A percentile compares a stretch with the other conserved stretches of the same genome.
Evolutionary conservation across 805 yeast species (phyloP).

Genomic region (Candida ascalaphidarum): DNA sequence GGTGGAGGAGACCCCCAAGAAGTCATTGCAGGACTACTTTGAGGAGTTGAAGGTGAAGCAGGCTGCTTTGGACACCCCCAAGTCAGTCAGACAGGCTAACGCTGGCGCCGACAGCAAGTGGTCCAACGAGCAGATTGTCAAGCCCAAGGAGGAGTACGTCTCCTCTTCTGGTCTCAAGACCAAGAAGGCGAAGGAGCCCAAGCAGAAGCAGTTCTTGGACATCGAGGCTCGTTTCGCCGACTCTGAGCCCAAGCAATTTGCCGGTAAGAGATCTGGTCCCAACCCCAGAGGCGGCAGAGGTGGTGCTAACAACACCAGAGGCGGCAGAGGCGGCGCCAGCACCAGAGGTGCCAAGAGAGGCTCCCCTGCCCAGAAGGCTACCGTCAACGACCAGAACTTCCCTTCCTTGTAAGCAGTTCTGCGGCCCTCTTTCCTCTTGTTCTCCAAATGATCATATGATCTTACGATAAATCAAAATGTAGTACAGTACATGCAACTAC

Average conservation of each 20-base stretch:
- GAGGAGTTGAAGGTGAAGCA: slow-evolving; percentile 49
- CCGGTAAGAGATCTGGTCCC: no score
- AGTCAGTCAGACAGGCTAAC: slow-evolving; percentile 42
- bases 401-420: slow-evolving; percentile 54
- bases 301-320: slow-evolving; percentile 20
- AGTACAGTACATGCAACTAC: no score
- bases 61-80: slow-evolving; percentile 27
- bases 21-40: slow-evolving; percentile 83
- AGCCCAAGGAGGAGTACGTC: slow-evolving; percentile 53
- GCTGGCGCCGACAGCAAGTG: slow-evolving; percentile 49
- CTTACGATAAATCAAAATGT: no score
- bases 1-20: slow-evolving; percentile 39
- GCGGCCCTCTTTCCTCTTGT: no score
- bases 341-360: slow-evolving; percentile 18
- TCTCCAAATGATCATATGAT: no score
- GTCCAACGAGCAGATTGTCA: slow-evolving; percentile 54
- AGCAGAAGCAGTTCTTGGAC: slow-evolving; percentile 75
- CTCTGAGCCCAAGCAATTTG: slow-evolving; percentile 34
- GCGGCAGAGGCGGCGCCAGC: slow-evolving; percentile 21
- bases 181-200: slow-evolving; percentile 62
- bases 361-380: slow-evolving; percentile 15
- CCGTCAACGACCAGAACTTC: slow-evolving; percentile 50
- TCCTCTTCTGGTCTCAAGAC: slow-evolving; percentile 60
- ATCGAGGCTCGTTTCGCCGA: slow-evolving; percentile 67
- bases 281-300: slow-evolving; percentile 14